These are phyloP conservation scores for Colletotrichum acutatum DNA, from an alignment of 2,329 filamentous ascomycete genomes.

Conservation along the genomic window DNA sequence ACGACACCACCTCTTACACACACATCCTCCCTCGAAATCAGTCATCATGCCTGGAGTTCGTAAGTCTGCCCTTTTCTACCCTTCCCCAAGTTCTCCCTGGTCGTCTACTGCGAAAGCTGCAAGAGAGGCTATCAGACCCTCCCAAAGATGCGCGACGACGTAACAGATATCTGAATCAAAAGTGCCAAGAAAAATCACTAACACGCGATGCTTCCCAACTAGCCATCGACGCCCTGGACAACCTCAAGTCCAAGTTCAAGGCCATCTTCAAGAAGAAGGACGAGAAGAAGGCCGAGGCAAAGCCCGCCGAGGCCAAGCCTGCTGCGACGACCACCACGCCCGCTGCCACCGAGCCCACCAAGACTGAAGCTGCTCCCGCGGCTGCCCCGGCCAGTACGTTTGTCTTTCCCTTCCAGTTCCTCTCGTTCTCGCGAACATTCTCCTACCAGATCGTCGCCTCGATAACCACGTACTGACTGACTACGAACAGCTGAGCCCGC, in stretches of 20 bases:
- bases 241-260: conserved; percentile 67
- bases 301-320: conserved; percentile 38
- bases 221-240: conserved; percentile 64
- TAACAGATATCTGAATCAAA: not conserved
- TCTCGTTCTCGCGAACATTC: not conserved
- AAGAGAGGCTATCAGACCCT: too few species aligned
- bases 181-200: conserved; percentile 26
- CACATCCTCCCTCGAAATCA: conserved; percentile 28
- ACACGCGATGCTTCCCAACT: conserved; percentile 27
- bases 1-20: not conserved
- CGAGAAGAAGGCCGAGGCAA: conserved; percentile 48
- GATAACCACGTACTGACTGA: not conserved
- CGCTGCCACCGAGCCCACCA: conserved; percentile 42
- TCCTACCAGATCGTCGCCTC: not conserved
- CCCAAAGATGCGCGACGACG: not conserved
- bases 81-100: not conserved
- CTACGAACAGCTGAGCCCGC: conserved; percentile 30
- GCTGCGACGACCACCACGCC: conserved; percentile 39
- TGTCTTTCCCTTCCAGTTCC: not conserved
- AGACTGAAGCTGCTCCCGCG: conserved; percentile 39
- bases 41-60: conserved; percentile 64
- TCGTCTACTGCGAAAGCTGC: not conserved
- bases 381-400: conserved; percentile 32
- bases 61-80: conserved; percentile 47
- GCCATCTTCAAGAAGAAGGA: conserved; percentile 61